phyloP scores from a whole-genome alignment of 257 asterid species.

The Ligustrum vulgare region DNA sequence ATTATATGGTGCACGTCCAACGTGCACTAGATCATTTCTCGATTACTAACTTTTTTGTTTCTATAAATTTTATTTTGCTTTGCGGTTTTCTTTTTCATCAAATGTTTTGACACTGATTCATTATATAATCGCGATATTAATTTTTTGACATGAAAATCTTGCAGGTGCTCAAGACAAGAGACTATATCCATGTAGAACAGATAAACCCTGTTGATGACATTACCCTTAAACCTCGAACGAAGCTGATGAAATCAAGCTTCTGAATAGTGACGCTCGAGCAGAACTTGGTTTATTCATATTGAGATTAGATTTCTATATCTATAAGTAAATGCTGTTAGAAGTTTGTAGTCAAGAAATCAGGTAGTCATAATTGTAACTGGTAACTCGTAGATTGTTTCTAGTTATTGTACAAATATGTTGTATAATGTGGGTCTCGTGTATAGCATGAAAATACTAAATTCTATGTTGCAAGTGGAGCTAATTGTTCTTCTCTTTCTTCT shows the following conservation, averaged over 20 bases:
- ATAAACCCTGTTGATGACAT: slow-evolving; percentile 45
- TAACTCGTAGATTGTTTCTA: slow-evolving; percentile 27
- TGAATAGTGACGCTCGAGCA: slow-evolving; percentile 14
- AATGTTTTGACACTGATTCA: neutral
- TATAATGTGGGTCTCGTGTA: slow-evolving; percentile 28
- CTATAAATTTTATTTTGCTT: no score
- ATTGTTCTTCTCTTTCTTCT: neutral
- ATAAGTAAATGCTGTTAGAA: slow-evolving; percentile 16
- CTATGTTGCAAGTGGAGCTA: slow-evolving; percentile 4
- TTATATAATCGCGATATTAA: neutral
- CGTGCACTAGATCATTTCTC: no score
- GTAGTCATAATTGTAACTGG: slow-evolving; percentile 17
- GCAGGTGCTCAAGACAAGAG: slow-evolving; percentile 78
- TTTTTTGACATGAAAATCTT: slow-evolving; percentile 7
- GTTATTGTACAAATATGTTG: slow-evolving; percentile 27
- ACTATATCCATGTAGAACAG: slow-evolving; percentile 70
- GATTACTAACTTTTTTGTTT: no score
- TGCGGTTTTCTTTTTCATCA: neutral
- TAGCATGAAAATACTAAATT: slow-evolving; percentile 26
- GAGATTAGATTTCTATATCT: slow-evolving; percentile 25
- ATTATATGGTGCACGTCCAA: no score
- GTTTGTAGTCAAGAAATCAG: slow-evolving; percentile 31
- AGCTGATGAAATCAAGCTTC: slow-evolving; percentile 57
- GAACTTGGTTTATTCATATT: slow-evolving; percentile 12
- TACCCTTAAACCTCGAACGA: slow-evolving; percentile 46